These are phyloP conservation scores for Chaetoscypha palmicola DNA, from an alignment of 2,329 filamentous ascomycete genomes.

Conservation along the genomic window DNA sequence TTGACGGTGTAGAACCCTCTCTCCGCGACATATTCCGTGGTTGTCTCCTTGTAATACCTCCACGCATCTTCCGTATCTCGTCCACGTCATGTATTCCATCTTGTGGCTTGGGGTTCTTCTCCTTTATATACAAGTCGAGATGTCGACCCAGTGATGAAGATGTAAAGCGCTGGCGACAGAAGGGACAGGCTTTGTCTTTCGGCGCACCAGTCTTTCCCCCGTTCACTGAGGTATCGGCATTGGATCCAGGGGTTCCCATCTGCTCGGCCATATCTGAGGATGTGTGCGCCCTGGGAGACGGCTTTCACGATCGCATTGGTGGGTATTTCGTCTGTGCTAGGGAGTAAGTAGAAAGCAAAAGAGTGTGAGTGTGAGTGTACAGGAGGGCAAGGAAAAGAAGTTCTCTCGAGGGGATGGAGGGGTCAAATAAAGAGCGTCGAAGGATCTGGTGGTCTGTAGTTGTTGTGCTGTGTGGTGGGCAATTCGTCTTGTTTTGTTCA, in stretches of 20 bases:
- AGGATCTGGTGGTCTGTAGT: neutral
- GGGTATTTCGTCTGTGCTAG: too few species aligned
- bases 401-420: neutral
- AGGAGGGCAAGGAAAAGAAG: too few species aligned
- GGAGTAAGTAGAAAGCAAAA: neutral
- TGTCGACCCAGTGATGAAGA: constrained; percentile 90
- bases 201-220: constrained; percentile 24
- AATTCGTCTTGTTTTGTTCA: constrained; percentile 1
- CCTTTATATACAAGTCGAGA: constrained; percentile 88
- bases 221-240: constrained; percentile 29
- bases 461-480: neutral
- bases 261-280: constrained; percentile 30
- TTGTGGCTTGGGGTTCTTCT: constrained; percentile 80
- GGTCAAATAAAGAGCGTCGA: neutral
- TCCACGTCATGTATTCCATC: constrained; percentile 89
- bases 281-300: constrained; percentile 9
- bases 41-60: constrained; percentile 80
- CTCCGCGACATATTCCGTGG: constrained; percentile 51
- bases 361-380: neutral
- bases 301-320: constrained; percentile 25
- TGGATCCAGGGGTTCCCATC: constrained; percentile 30
- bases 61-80: constrained; percentile 76
- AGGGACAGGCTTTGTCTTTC: constrained; percentile 86
- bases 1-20: constrained; percentile 53
- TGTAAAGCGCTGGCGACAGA: constrained; percentile 83